Base-by-base conservation (phyloP, 169 alveolate genomes). In the Plasmodium inui region DNA sequence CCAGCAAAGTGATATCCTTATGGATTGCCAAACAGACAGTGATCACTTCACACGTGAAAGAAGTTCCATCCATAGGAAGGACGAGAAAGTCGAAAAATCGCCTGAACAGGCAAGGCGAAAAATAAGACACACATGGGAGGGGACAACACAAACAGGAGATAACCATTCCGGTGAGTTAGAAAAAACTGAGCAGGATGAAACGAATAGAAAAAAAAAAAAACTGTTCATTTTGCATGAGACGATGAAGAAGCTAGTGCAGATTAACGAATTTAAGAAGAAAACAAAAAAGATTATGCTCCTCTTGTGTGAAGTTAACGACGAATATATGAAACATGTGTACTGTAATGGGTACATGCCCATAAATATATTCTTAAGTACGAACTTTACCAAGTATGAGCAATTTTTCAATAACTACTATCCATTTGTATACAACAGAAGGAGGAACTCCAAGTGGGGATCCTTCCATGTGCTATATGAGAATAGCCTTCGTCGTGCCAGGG, bases 241-340 rank as follows among this genome's bases (percentile, higher is more conserved):
- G 22, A 46, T 86, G 71, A 74, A 53, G 14, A 86, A 86, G 80
- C 22, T 74, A n/a, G 44, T 50, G n/a, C 53, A 57, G 9, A 10
- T 86, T 6, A 76, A 74, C 67, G 67, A 74, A 19, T 86, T 86
- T 53, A 86, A 76, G 22, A 76, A 3, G 19, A 39, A 50, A 9
- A 78, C 85, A 50, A 83, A 86, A 76, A 86, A 86, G n/a, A 0
- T 86, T n/a, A 86, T 86, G 93, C 93, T 86, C 2, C 46, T 86
- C 1, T n/a, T 86, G 26, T 86, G 93, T 28, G 93, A 86, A 53
- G 41, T 76, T 4, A 86, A 86, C 80, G 81, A 78, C 26, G 93
- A 73, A 30, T 86, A 86, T 44, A 74, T 86, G 85, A 86, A 86
- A 32, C 76, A 86, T 37, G 79, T 76, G 14, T 86, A 86, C 67